Evolutionary conservation across 768 basidiomycete genomes (phyloP).

Genomic region (Phylloporus sp.): DNA sequence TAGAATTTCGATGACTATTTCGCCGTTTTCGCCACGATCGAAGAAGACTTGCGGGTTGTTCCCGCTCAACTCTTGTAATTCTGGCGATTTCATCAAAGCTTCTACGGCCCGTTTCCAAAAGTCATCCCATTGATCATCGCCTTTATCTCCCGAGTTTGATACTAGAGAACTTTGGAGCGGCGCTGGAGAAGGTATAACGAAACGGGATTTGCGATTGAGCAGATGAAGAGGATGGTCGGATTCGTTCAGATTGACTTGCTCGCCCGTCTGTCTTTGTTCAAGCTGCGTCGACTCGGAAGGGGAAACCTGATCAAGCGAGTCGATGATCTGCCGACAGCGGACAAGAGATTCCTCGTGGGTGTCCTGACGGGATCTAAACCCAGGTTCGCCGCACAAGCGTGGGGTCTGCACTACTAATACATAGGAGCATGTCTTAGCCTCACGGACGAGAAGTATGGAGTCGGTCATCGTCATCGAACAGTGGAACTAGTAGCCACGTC

Average conservation of each 20-base stretch:
- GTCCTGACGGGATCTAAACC: slow-evolving; percentile 78
- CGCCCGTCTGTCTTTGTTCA: slow-evolving; percentile 25
- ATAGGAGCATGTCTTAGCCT: slow-evolving; percentile 91
- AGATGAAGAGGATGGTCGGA: slow-evolving; percentile 55
- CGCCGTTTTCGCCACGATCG: slow-evolving; percentile 40
- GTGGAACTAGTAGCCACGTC: slow-evolving; percentile 61
- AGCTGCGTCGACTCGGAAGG: slow-evolving; percentile 30
- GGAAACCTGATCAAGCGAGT: slow-evolving; percentile 14
- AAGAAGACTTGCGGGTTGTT: slow-evolving; percentile 38
- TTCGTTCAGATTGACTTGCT: slow-evolving; percentile 39
- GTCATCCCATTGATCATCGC: slow-evolving; percentile 16
- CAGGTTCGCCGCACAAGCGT: slow-evolving; percentile 87
- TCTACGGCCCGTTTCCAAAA: slow-evolving; percentile 29
- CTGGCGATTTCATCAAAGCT: slow-evolving; percentile 29
- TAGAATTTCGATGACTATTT: slow-evolving; percentile 41
- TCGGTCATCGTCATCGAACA: slow-evolving; percentile 95
- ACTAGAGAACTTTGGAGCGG: slow-evolving; percentile 17
- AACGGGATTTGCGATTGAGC: slow-evolving; percentile 45
- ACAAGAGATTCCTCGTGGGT: slow-evolving; percentile 64
- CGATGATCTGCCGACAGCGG: slow-evolving; percentile 75
- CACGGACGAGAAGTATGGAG: slow-evolving; percentile 86
- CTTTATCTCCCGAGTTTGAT: slow-evolving; percentile 15
- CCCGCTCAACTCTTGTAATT: slow-evolving; percentile 25
- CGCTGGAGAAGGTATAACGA: slow-evolving; percentile 37
- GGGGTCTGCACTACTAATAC: slow-evolving; percentile 93